Evolutionary conservation across 163 green algal genomes (phyloP).

Genomic region (Picocystis sp.): DNA sequence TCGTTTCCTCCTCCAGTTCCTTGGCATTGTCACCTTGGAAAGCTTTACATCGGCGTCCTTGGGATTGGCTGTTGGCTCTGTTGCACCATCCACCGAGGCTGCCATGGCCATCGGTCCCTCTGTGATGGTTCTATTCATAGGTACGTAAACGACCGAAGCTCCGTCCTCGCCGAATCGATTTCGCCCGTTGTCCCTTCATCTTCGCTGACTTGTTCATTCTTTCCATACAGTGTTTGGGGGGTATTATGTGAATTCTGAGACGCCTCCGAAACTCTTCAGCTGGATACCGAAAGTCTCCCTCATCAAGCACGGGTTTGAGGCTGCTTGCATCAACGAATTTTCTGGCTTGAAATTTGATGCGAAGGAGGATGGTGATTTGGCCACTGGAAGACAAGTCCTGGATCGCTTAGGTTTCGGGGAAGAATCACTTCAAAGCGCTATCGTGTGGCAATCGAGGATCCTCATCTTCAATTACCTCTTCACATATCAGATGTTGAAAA

Average conservation of each 20-base stretch:
- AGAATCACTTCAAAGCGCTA: slow-evolving; percentile 11
- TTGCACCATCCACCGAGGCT: slow-evolving; percentile 60
- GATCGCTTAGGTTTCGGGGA: slow-evolving; percentile 40
- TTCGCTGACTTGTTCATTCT: too few species aligned
- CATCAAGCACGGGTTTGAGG: slow-evolving; percentile 60
- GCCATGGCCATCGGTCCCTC: slow-evolving; percentile 74
- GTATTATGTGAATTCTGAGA: slow-evolving; percentile 61
- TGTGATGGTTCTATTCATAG: slow-evolving; percentile 81
- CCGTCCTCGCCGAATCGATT: too few species aligned
- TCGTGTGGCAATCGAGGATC: slow-evolving; percentile 24
- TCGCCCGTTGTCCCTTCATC: too few species aligned
- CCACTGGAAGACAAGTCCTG: slow-evolving; percentile 35
- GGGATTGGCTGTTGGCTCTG: slow-evolving; percentile 62
- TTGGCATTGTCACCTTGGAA: slow-evolving; percentile 58
- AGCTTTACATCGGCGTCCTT: slow-evolving; percentile 45
- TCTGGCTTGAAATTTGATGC: slow-evolving; percentile 41
- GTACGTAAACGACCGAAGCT: too few species aligned
- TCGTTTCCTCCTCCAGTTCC: slow-evolving; percentile 54
- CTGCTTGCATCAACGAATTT: slow-evolving; percentile 79
- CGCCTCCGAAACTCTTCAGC: slow-evolving; percentile 29
- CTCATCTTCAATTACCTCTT: slow-evolving; percentile 56
- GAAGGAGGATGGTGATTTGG: slow-evolving; percentile 7
- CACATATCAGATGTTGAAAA: slow-evolving; percentile 46
- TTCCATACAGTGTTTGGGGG: slow-evolving; percentile 58
- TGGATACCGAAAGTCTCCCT: slow-evolving; percentile 67